phyloP scores from a whole-genome alignment of 148 eudicot species.

The Pouteria glomerata region DNA sequence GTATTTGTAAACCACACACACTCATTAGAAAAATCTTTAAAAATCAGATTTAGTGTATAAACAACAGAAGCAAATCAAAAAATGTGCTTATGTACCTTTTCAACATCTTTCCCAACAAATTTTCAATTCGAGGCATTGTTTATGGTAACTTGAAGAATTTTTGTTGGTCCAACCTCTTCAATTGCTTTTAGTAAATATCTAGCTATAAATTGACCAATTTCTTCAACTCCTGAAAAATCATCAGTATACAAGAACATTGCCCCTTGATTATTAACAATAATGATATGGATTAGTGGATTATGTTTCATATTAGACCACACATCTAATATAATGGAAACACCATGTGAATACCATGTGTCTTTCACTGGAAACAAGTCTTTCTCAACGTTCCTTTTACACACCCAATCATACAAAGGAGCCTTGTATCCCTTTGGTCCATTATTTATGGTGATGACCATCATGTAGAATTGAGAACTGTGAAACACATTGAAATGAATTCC shows the following conservation, averaged over 20 bases:
- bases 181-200: neutral
- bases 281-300: constrained; percentile 7
- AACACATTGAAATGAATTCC: too few species aligned
- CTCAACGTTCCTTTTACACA: neutral
- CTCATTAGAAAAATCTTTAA: constrained; percentile 6
- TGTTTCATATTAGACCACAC: constrained; percentile 17
- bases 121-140: neutral
- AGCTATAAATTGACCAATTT: constrained; percentile 9
- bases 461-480: too few species aligned
- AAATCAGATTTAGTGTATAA: constrained; percentile 11
- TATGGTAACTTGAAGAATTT: constrained; percentile 18
- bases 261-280: constrained; percentile 5
- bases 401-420: constrained; percentile 6
- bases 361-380: constrained; percentile 1
- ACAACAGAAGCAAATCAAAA: constrained; percentile 4
- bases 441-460: neutral
- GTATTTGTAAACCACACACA: neutral
- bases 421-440: constrained; percentile 13
- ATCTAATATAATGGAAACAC: constrained; percentile 15
- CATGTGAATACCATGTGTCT: constrained; percentile 1
- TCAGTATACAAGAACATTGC: constrained; percentile 13
- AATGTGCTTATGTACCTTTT: constrained; percentile 15
- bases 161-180: too few species aligned
- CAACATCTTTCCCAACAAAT: neutral
- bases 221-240: constrained; percentile 5